Evolutionary conservation across 768 basidiomycete species (phyloP), one percentile per base, ranked within the genome.

Genomic region (Auriscalpium microsporum): DNA sequence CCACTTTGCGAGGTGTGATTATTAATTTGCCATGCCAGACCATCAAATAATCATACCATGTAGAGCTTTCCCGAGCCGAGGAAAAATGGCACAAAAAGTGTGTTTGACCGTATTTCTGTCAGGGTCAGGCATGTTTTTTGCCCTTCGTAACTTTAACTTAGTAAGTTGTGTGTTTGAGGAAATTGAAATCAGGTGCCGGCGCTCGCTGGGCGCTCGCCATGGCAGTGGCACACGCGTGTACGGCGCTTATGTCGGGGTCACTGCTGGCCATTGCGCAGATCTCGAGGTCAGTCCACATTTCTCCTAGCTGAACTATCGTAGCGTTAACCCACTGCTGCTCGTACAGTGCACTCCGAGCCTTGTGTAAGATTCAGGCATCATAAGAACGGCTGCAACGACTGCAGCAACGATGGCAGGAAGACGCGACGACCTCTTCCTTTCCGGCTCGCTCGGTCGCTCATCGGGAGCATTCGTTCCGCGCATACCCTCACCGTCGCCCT

Each of bases 381-480:
- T 28, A 28, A 28, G 28, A 28, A 28, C 28, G 7, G 28, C 28
- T 3, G 28, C 28, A 28, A 28, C 28, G 7, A 4, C 28, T 3
- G 28, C 28, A 28, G 28, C 4, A 4, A 58, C 53, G 5, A 78
- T 77, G 75, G 58, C 70, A 21, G 58, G 66, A 48, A 68, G 63
- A 60, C 68, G 72, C 54, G 72, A 73, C 44, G 54, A 55, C 19
- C 58, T 61, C 19, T 82, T 82, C 59, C 81, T 81, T 49, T 68
- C 79, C 16, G 72, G 73, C 2, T 84, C 83, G 37, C 79, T 83
- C 54, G 80, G 81, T 17, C 75, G 81, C 36, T 65, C 71, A 14
- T 72, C 75, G 53, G 78, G 79, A 13, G 62, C 71, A 40, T 67
- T 68, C 42, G 63, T 81, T 36, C 72, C 71, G 37, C 75, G 71